These are phyloP conservation scores for Arachis stenosperma DNA, from an alignment of 306 rosid species.

Conservation along the genomic window DNA sequence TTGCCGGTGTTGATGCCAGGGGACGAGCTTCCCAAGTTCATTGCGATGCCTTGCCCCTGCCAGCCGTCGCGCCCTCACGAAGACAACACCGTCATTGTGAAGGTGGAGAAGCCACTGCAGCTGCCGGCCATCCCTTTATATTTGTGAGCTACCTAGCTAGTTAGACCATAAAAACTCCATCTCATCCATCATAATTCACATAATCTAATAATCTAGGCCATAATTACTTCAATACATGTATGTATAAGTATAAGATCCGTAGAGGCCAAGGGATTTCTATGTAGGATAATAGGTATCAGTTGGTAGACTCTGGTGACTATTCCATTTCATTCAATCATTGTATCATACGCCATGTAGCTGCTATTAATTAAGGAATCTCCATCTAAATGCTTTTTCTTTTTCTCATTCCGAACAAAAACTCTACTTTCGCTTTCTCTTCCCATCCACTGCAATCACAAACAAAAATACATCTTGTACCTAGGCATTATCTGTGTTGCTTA, in stretches of 20 bases:
- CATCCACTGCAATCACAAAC: neutral
- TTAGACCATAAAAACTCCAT: neutral
- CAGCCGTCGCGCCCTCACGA: conserved; percentile 52
- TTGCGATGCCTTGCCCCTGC: conserved; percentile 91
- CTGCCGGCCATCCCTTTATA: conserved; percentile 55
- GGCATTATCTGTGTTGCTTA: too few species aligned
- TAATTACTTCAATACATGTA: neutral
- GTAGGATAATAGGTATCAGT: neutral
- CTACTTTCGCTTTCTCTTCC: conserved; percentile 25
- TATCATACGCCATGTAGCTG: conserved; percentile 19
- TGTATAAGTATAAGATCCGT: neutral
- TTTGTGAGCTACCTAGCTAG: conserved; percentile 9
- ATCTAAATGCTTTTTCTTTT: neutral
- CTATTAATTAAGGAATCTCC: neutral
- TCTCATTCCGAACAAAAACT: too few species aligned
- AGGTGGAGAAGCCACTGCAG: conserved; percentile 61
- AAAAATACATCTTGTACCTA: too few species aligned
- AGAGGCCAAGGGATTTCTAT: neutral
- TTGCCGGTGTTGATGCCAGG: conserved; percentile 94
- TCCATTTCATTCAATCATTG: conserved; percentile 42
- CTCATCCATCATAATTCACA: too few species aligned
- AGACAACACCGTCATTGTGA: conserved; percentile 45
- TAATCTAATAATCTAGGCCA: too few species aligned
- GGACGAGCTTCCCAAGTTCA: conserved; percentile 77
- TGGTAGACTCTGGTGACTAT: conserved; percentile 16